Percentiles rank a stretch among this genome's conserved stretches.
These are phyloP conservation scores for Ascochyta rabiei DNA, from an alignment of 2,329 filamentous ascomycete species.

Conservation along the genomic window DNA sequence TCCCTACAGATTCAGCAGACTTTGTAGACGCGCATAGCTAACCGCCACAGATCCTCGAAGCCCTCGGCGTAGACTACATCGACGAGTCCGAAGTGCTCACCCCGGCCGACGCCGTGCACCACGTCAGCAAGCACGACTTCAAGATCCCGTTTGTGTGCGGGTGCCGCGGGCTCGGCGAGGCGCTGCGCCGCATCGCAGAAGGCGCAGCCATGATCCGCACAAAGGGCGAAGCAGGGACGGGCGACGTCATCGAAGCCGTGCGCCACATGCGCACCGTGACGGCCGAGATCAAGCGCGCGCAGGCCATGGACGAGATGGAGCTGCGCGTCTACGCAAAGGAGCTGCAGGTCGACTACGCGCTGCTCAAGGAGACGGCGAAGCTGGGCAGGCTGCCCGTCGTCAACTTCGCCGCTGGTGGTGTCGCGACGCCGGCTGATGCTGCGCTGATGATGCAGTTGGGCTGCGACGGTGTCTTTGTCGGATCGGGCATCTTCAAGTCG, in stretches of 20 bases:
- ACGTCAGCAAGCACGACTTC: constrained; percentile 88
- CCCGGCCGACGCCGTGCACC: constrained; percentile 86
- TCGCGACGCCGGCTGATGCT: constrained; percentile 98
- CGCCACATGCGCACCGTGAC: constrained; percentile 94
- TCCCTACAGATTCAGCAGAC: neutral
- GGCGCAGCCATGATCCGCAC: constrained; percentile 99
- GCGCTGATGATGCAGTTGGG: constrained; percentile 99
- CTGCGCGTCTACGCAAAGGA: constrained; percentile 81
- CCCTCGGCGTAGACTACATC: constrained; percentile 95
- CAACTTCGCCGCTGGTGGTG: constrained; percentile 97
- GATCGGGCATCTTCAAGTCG: constrained; percentile 96
- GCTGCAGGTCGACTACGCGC: constrained; percentile 75
- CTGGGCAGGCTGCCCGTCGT: constrained; percentile 90
- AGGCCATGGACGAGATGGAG: constrained; percentile 69
- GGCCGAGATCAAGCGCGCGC: constrained; percentile 76
- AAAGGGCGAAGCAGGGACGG: constrained; percentile 96
- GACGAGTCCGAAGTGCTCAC: constrained; percentile 98
- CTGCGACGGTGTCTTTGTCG: constrained; percentile 97
- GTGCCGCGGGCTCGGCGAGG: constrained; percentile 92
- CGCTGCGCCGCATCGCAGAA: constrained; percentile 86
- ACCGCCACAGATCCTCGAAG: constrained; percentile 81
- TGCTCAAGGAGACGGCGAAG: constrained; percentile 86
- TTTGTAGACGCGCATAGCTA: neutral
- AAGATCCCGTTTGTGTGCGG: constrained; percentile 93
- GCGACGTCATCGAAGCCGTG: constrained; percentile 95